phyloP scores from a whole-genome alignment of 2,329 filamentous ascomycete genomes.

The Talaromyces sp. region DNA sequence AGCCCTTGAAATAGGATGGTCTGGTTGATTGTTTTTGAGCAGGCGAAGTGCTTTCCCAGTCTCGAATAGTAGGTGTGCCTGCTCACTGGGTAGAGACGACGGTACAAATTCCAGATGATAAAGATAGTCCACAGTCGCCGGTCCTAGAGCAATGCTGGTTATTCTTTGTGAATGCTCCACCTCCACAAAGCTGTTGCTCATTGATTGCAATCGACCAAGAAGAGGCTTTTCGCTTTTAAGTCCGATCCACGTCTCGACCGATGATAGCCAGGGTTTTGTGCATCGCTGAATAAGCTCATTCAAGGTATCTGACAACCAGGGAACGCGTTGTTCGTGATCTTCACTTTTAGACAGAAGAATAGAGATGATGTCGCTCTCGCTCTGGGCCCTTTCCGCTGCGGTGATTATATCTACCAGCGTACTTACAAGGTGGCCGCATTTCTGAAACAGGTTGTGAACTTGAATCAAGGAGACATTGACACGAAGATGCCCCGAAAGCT shows the following conservation, averaged over 20 bases:
- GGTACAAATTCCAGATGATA: slow-evolving; percentile 58
- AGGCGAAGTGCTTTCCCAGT: slow-evolving; percentile 73
- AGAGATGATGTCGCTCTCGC: slow-evolving; percentile 62
- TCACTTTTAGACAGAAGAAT: slow-evolving; percentile 61
- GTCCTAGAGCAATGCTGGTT: slow-evolving; percentile 55
- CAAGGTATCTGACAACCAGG: slow-evolving; percentile 61
- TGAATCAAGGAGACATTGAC: slow-evolving; percentile 34
- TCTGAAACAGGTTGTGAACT: slow-evolving; percentile 38
- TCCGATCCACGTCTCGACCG: slow-evolving; percentile 72
- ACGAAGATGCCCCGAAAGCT: slow-evolving; percentile 28
- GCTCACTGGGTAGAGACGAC: slow-evolving; percentile 66
- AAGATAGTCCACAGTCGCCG: slow-evolving; percentile 62
- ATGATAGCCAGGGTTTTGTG: slow-evolving; percentile 63
- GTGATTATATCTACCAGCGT: slow-evolving; percentile 36
- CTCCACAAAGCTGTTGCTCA: slow-evolving; percentile 56
- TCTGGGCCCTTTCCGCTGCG: slow-evolving; percentile 48
- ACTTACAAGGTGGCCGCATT: slow-evolving; percentile 36
- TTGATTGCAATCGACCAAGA: slow-evolving; percentile 48
- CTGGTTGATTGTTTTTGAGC: slow-evolving; percentile 65
- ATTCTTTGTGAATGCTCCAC: slow-evolving; percentile 59
- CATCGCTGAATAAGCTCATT: slow-evolving; percentile 64
- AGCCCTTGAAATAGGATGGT: slow-evolving; percentile 63
- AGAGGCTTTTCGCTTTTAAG: slow-evolving; percentile 58
- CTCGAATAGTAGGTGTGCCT: slow-evolving; percentile 72
- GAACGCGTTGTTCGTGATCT: slow-evolving; percentile 61